Evolutionary conservation across 2,329 filamentous ascomycete species (phyloP).

Genomic region (Ceratocystis diversiconidia): DNA sequence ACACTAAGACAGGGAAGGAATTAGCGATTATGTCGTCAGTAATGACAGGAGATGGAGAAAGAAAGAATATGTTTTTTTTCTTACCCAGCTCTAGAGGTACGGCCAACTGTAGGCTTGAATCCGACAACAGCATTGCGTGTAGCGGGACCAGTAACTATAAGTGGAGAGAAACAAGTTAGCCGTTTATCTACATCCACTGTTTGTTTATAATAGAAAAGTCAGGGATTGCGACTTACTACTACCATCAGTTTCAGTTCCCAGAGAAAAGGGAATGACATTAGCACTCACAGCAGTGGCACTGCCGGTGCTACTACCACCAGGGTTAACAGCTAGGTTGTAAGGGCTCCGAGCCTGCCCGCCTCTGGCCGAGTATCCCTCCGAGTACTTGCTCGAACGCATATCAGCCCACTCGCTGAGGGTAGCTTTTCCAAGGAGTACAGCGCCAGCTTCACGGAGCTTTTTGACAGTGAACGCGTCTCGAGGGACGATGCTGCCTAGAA

Average conservation of each 20-base stretch:
- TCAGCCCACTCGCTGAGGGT: constrained; percentile 61
- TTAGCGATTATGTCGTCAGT: not conserved
- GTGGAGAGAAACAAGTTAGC: not conserved
- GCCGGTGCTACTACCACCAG: constrained; percentile 55
- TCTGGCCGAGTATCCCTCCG: constrained; percentile 50
- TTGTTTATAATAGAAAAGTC: not conserved
- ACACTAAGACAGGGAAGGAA: constrained; percentile 25
- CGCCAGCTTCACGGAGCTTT: constrained; percentile 48
- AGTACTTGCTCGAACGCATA: constrained; percentile 53
- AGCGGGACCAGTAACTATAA: constrained; percentile 53
- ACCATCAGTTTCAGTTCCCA: constrained; percentile 64
- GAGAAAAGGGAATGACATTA: constrained; percentile 47
- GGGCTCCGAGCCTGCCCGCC: constrained; percentile 51
- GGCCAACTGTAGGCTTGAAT: constrained; percentile 61
- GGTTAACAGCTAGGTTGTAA: constrained; percentile 55
- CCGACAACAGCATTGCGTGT: constrained; percentile 55
- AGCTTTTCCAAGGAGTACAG: constrained; percentile 56
- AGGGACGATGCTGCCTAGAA: constrained; percentile 51
- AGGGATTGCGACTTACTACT: constrained; percentile 30
- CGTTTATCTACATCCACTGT: not conserved
- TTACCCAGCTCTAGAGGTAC: constrained; percentile 45
- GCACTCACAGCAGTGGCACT: constrained; percentile 49
- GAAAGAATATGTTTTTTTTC: not conserved
- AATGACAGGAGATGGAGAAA: not conserved
- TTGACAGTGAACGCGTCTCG: constrained; percentile 52